Evolutionary conservation across 2,329 filamentous ascomycete species (phyloP), one percentile per base, ranked within the genome.

Genomic region (Penicillium sp.): DNA sequence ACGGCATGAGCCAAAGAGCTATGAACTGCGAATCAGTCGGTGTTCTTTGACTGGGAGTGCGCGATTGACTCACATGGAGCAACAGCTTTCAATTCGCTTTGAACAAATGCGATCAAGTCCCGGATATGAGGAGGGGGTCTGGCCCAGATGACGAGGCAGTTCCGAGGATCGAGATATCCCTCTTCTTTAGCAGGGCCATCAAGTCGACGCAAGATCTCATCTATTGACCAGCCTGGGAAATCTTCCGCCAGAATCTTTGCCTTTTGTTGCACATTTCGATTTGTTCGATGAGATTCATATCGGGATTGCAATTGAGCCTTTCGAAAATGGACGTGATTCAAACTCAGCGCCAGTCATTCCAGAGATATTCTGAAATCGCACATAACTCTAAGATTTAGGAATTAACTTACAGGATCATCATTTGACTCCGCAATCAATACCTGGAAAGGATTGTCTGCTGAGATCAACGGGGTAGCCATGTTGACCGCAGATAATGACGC

Each of bases 91-190:
- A 95, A 78, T 69, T 85, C 82, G 51, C 81, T 76, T 76, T 97
- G 93, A 26, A 96, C 75, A 59, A 83, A 82, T 0, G 79, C 76
- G 3, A 93, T 87, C 61, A 97, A 78, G 26, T 82, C 77, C 48
- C 89, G 81, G 25, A 96, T 80, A 62, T 88, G 85, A 48, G 85
- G 76, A 0, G 92, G 89, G 13, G 93, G 93, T 10, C 92, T 83
- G 1, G 90, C 91, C 93, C 93, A 97, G 71, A 96, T 88, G 0
- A 93, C 90, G 19, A 97, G 82, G 73, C 92, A 94, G 71, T 96
- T 84, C 40, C 93, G 82, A 52, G 87, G 85, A 73, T 97, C 93
- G 55, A 81, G 74, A 71, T 89, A 96, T 1, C 86, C 87, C 0
- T 89, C 89, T 67, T 92, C 84, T 37, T 89, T 78, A 0, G 80